Evolutionary conservation across 1,284 basidiomycete species (phyloP), one percentile per base, ranked within the genome.

Genomic region (Sanghuangporus sanghuang): DNA sequence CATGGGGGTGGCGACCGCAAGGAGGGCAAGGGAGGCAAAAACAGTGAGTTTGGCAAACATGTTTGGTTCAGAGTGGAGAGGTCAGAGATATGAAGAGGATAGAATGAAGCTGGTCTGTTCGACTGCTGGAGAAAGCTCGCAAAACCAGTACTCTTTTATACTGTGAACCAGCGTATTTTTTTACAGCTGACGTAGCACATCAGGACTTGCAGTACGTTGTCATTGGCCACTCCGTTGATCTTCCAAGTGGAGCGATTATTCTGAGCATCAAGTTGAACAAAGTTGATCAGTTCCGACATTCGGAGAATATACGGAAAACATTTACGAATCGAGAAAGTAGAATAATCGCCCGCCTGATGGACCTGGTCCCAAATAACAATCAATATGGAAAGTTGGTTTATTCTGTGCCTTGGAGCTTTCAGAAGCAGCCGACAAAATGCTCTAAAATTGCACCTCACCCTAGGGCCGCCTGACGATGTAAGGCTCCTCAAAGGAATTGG

Each of bases 1-100:
- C 14, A 48, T 53, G 18, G 59, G 53, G 14, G 61, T 65, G 61
- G 64, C 64, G 61, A 65, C 64, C 55, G 64, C 64, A 63, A 65
- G 61, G 32, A 63, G 44, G 35, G 64, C 64, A 49, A 65, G 61
- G 35, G 64, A 65, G n/a, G 64, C 56, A 55, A 63, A 21, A 49
- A 58, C 21, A 35, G 50, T 56, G 21, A 65, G 46, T 44, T 62
- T 65, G 56, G 55, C 49, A 57, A 65, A 65, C 64, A 65, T 65
- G n/a, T 64, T 60, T 44, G 36, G 39, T 54, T 9, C 23, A 32
- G 27, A 16, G 36, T 42, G 8, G 21, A 44, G 6, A 14, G n/a
- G 59, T 35, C 44, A 27, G 36, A 60, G 54, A 18, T 4, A n/a
- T 39, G 27, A n/a, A 39, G 42, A 42, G 16, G 21, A 18, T 12